Conservation (phyloP, 306 rosid species). For the Cucurbita moschata region DNA sequence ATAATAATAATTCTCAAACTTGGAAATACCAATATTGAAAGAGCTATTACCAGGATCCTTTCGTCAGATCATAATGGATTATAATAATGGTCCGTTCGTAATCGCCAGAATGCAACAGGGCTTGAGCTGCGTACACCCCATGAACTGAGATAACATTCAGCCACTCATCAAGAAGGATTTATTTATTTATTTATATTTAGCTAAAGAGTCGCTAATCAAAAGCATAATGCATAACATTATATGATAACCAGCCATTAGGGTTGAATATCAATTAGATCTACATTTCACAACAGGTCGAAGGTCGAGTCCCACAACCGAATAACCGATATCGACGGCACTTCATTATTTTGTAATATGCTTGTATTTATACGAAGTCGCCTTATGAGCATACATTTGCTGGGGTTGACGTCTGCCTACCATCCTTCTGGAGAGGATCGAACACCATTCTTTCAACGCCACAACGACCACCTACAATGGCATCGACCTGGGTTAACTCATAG, state of each 20-base stretch:
- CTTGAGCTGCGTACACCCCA: too few relatives aligned
- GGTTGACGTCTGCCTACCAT: constrained; percentile 28
- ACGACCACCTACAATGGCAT: constrained; percentile 18
- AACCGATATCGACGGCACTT: not conserved
- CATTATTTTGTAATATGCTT: not conserved
- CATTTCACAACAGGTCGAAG: not conserved
- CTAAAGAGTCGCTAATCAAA: not conserved
- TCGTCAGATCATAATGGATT: not conserved
- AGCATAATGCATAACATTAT: not conserved
- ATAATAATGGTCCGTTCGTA: not conserved
- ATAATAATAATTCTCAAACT: too few relatives aligned
- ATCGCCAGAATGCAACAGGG: not conserved
- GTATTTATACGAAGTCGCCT: not conserved
- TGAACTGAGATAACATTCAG: not conserved
- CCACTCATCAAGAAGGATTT: not conserved
- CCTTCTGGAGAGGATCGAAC: constrained; percentile 21
- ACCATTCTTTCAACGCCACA: constrained; percentile 35
- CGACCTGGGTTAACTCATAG: constrained; percentile 9
- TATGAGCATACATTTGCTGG: constrained; percentile 34
- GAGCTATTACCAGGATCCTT: not conserved
- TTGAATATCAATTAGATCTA: not conserved
- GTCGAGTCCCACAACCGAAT: not conserved
- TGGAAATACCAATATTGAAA: not conserved
- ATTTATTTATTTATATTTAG: not conserved
- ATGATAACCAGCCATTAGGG: not conserved